phyloP scores from a whole-genome alignment of 1,284 basidiomycete genomes.

The Fomitopsis betulina region DNA sequence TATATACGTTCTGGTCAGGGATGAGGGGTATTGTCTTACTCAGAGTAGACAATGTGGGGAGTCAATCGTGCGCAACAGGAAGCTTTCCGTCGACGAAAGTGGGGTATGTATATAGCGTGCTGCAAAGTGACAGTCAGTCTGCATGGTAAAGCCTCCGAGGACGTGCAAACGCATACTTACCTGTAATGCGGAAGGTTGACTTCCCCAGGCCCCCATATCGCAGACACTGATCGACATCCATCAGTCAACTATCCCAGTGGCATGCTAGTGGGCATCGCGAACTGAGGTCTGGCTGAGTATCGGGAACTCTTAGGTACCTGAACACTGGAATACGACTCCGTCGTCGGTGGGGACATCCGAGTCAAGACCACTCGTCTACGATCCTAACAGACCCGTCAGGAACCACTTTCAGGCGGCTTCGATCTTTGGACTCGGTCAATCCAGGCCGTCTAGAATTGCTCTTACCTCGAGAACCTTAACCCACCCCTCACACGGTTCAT shows the following conservation, averaged over 20 bases:
- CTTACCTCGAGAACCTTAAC: conserved; percentile 25
- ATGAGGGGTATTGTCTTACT: conserved; percentile 14
- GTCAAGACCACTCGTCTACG: no score
- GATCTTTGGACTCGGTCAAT: no score
- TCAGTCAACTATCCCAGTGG: no score
- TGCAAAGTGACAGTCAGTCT: background rate
- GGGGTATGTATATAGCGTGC: conserved; percentile 22
- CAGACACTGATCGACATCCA: conserved; percentile 20
- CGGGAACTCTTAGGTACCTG: no score
- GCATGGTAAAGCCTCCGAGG: background rate
- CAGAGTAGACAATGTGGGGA: conserved; percentile 18
- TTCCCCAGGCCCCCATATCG: conserved; percentile 31
- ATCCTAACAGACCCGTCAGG: no score
- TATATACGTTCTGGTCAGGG: conserved; percentile 32
- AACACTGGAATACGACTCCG: background rate
- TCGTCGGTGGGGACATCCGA: no score
- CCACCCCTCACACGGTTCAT: conserved; percentile 23
- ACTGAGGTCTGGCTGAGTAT: no score
- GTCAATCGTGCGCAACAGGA: conserved; percentile 9
- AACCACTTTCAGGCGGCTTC: no score
- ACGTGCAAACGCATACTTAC: conserved; percentile 8
- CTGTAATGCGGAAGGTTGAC: conserved; percentile 28
- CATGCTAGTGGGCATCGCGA: no score
- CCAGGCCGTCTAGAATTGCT: no score
- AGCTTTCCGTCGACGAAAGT: conserved; percentile 13